Conservation (phyloP, 805 yeast genomes). For the Zygotorulaspora sp. region DNA sequence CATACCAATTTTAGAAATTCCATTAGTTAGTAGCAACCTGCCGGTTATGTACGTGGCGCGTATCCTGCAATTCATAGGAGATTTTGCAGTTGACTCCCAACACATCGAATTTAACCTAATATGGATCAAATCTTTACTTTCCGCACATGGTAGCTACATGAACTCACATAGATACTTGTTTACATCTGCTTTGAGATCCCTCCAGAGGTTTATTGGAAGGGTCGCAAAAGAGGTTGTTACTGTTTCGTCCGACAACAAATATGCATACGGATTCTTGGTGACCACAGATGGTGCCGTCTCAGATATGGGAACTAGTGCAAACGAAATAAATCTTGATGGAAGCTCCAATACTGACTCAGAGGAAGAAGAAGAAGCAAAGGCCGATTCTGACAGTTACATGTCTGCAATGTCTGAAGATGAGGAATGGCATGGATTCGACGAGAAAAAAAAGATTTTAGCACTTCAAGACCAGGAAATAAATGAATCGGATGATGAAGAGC, state of each 20-base stretch:
- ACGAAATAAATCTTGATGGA: too few species aligned
- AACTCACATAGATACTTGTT: conserved; percentile 57
- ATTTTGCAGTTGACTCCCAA: conserved; percentile 59
- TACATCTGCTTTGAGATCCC: conserved; percentile 57
- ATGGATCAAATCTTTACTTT: conserved; percentile 71
- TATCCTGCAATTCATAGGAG: conserved; percentile 64
- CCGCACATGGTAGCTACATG: conserved; percentile 74
- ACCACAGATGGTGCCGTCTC: conserved; percentile 27
- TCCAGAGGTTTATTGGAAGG: conserved; percentile 71
- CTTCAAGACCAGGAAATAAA: conserved; percentile 19
- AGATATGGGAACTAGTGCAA: conserved; percentile 31
- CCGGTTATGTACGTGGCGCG: conserved; percentile 75
- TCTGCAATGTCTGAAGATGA: conserved; percentile 34
- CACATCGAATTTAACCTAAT: conserved; percentile 80
- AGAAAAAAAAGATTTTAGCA: conserved; percentile 26
- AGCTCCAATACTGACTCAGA: too few species aligned
- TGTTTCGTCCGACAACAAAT: conserved; percentile 50
- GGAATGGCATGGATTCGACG: conserved; percentile 36
- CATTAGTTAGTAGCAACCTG: conserved; percentile 58
- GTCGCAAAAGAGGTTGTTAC: conserved; percentile 68
- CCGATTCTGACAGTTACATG: conserved; percentile 25
- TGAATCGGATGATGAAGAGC: conserved; percentile 30
- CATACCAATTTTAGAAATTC: conserved; percentile 66
- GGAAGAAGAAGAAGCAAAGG: conserved; percentile 31
- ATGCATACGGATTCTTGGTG: conserved; percentile 50